A percentile compares a stretch with the other conserved stretches of the same genome.
These are phyloP conservation scores for Leccinum uliginosum DNA, from an alignment of 768 basidiomycete species.

Conservation along the genomic window DNA sequence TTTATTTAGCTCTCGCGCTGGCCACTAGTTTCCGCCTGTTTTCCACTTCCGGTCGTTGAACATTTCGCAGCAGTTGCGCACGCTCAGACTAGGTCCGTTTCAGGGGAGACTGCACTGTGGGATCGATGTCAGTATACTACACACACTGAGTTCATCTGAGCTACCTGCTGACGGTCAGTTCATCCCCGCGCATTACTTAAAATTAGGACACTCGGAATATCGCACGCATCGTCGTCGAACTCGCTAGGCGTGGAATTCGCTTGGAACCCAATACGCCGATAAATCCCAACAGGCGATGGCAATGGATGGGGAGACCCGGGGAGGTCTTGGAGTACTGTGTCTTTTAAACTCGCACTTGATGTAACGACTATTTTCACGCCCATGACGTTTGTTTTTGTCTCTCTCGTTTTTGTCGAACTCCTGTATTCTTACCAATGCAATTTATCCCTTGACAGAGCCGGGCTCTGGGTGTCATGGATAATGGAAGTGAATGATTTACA, in stretches of 20 bases:
- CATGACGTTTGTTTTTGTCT: neutral
- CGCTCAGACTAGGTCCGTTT: slow-evolving; percentile 71
- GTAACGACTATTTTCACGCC: neutral
- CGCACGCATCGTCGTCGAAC: slow-evolving; percentile 71
- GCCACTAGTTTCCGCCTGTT: slow-evolving; percentile 15
- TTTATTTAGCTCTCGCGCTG: neutral
- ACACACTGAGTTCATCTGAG: neutral
- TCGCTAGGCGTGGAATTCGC: slow-evolving; percentile 63
- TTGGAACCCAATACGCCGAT: slow-evolving; percentile 74
- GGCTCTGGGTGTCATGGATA: neutral
- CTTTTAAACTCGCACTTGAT: slow-evolving; percentile 11
- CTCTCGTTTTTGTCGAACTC: neutral
- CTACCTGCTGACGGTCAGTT: slow-evolving; percentile 1
- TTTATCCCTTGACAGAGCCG: neutral
- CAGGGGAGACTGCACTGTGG: slow-evolving; percentile 85
- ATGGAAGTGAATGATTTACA: neutral
- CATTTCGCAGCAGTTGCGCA: slow-evolving; percentile 68
- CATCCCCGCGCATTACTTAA: slow-evolving; percentile 5
- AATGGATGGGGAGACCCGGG: slow-evolving; percentile 82
- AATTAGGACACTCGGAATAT: slow-evolving; percentile 86
- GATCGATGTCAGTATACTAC: slow-evolving; percentile 72
- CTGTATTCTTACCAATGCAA: neutral
- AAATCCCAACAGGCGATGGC: slow-evolving; percentile 64
- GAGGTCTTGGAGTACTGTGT: slow-evolving; percentile 50
- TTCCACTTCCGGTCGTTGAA: slow-evolving; percentile 42